Base-by-base conservation (phyloP, 768 basidiomycete species). In the Exsudoporus frostii region DNA sequence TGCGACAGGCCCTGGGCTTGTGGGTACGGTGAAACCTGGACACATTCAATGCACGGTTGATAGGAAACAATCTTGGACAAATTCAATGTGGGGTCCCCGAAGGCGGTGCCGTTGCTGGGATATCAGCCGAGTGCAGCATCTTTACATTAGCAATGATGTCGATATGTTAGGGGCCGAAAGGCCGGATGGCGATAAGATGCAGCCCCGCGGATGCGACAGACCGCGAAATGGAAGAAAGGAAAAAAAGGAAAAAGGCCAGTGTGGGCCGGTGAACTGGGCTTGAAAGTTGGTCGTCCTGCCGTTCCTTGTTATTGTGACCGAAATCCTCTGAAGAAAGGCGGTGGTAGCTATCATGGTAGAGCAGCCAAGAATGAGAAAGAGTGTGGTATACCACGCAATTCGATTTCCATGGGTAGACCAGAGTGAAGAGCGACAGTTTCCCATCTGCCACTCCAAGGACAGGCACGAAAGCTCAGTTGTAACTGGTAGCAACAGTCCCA, bases 81-180 rank as follows among this genome's bases (percentile, higher is more conserved):
- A 49, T 6, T 29, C 50, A 11, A 32, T 29, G 56, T 36, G 33
- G 43, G 33, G 51, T 34, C 32, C 7, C 13, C 11, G n/a, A 25
- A n/a, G 50, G 64, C 63, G 39, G 39, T 65, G 50, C 32, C 32
- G 20, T 45, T 50, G 64, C 54, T 51, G 51, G 30, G 15, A 1
- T 39, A 51, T 55, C 48, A 51, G 27, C 39, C 30, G 37, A 27
- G 32, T 19, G 39, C 19, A 36, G 44, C 9, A 45, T 48, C 52
- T 50, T 43, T 45, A 24, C 53, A 51, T 10, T 25, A 20, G 27
- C 41, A 48, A 42, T 40, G 43, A 57, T 55, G 54, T n/a, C 29
- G 43, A 49, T 32, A 54, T 62, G 49, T 15, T 36, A 7, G 14
- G 29, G 17, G 17, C 33, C 14, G 24, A 24, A 30, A 41, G 54